Evolutionary conservation across 192 early-diverging fungal genomes (phyloP).

Genomic region (Coemansia sp.): DNA sequence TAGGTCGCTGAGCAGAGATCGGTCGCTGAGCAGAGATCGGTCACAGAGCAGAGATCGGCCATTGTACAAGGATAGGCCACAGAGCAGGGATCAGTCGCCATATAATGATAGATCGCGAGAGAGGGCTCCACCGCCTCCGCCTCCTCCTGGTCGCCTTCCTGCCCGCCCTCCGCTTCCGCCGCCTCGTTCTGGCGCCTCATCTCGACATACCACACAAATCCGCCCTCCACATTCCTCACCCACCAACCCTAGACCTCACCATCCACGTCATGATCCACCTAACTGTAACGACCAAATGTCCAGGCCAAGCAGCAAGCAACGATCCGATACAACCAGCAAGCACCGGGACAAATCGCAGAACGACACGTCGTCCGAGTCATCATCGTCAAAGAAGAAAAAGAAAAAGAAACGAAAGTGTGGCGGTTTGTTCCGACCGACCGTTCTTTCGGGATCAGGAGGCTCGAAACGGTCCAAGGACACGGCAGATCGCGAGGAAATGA

Average conservation of each 20-base stretch:
- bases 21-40: not conserved
- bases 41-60: no score
- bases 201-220: not conserved
- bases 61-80: no score
- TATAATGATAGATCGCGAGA: not conserved
- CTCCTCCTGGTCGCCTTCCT: not conserved
- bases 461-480: not conserved
- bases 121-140: not conserved
- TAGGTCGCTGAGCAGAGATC: not conserved
- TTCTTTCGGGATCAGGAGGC: not conserved
- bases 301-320: not conserved
- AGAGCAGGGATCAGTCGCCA: not conserved
- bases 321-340: not conserved
- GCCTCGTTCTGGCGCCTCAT: not conserved
- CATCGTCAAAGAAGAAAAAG: not conserved
- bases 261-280: not conserved
- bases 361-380: not conserved
- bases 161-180: not conserved
- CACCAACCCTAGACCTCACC: not conserved
- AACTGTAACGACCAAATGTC: not conserved
- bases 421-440: slow-evolving; percentile 20
- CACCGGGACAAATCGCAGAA: not conserved
- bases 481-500: slow-evolving; percentile 25
- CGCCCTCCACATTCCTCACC: not conserved
- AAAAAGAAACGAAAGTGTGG: slow-evolving; percentile 4